A percentile compares a stretch with the other conserved stretches of the same genome.
Conservation (phyloP, 1,139 yeast genomes). For the Magnusiomyces sp. region DNA sequence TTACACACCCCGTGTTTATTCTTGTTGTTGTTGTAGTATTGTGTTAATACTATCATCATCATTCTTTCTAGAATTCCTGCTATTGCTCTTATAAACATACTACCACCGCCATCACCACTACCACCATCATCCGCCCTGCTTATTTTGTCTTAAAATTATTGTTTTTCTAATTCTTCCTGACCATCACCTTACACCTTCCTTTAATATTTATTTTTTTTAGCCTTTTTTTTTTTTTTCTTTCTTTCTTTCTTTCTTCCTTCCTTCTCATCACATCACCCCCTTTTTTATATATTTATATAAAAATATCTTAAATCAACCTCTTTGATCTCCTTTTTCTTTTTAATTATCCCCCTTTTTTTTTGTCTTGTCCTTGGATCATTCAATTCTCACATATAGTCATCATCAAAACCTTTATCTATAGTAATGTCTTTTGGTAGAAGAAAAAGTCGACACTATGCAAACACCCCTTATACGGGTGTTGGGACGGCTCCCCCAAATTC, state of each 20-base stretch:
- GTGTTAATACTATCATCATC: too few relatives aligned
- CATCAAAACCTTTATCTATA: not conserved
- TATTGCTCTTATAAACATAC: too few relatives aligned
- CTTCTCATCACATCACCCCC: too few relatives aligned
- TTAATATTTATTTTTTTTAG: not conserved
- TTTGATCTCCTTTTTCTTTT: not conserved
- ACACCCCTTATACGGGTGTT: conserved; percentile 29
- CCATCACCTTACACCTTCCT: not conserved
- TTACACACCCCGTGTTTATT: too few relatives aligned
- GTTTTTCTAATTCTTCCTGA: not conserved
- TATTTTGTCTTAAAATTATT: not conserved
- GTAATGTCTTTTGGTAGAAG: conserved; percentile 16
- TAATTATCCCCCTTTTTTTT: not conserved
- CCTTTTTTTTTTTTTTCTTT: not conserved
- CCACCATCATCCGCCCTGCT: too few relatives aligned
- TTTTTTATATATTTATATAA: too few relatives aligned
- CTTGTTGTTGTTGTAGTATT: too few relatives aligned
- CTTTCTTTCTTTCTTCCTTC: not conserved
- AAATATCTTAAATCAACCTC: not conserved
- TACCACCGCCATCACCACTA: too few relatives aligned
- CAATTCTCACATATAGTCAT: not conserved
- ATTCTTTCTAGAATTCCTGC: too few relatives aligned
- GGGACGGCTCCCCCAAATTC: conserved; percentile 23
- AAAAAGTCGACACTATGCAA: conserved; percentile 24
- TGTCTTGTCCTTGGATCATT: not conserved